phyloP scores from a whole-genome alignment of 495 filamentous ascomycete species.

The Penicillium dipodomyicola region DNA sequence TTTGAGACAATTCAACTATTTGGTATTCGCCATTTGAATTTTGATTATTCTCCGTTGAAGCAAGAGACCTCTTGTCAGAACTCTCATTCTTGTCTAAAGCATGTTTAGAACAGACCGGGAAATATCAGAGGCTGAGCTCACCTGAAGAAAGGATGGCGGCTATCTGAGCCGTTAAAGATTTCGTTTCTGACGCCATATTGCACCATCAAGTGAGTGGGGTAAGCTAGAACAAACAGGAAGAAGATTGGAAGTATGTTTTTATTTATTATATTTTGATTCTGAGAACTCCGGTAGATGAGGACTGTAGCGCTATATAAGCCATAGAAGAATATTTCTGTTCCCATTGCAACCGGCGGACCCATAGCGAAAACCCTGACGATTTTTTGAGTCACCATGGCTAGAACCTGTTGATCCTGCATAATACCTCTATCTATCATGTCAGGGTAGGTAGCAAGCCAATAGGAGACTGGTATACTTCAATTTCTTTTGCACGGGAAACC shows the following conservation, averaged over 20 bases:
- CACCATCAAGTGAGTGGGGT: not conserved
- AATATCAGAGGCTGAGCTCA: slow-evolving; percentile 7
- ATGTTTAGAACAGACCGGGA: slow-evolving; percentile 13
- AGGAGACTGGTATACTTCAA: slow-evolving; percentile 20
- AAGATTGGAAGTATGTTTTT: not conserved
- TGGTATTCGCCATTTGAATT: slow-evolving; percentile 18
- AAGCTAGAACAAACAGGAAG: not conserved
- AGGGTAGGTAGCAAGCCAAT: slow-evolving; percentile 21
- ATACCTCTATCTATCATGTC: slow-evolving; percentile 22
- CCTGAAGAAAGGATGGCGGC: slow-evolving; percentile 16
- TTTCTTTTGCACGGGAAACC: slow-evolving; percentile 16
- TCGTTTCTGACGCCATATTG: slow-evolving; percentile 12
- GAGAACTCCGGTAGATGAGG: not conserved
- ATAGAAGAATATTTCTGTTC: not conserved
- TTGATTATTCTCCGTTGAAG: slow-evolving; percentile 7
- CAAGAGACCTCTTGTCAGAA: slow-evolving; percentile 7
- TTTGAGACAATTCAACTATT: slow-evolving; percentile 22
- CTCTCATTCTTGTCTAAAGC: slow-evolving; percentile 13
- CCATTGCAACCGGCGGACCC: slow-evolving; percentile 17
- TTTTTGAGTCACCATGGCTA: slow-evolving; percentile 23
- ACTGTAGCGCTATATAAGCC: slow-evolving; percentile 17
- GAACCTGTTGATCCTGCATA: slow-evolving; percentile 16
- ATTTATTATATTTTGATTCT: slow-evolving; percentile 2
- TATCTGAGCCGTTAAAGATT: slow-evolving; percentile 11
- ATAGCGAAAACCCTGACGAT: slow-evolving; percentile 7